These are phyloP conservation scores for Suillus bovinus DNA, from an alignment of 768 basidiomycete species.

Conservation along the genomic window DNA sequence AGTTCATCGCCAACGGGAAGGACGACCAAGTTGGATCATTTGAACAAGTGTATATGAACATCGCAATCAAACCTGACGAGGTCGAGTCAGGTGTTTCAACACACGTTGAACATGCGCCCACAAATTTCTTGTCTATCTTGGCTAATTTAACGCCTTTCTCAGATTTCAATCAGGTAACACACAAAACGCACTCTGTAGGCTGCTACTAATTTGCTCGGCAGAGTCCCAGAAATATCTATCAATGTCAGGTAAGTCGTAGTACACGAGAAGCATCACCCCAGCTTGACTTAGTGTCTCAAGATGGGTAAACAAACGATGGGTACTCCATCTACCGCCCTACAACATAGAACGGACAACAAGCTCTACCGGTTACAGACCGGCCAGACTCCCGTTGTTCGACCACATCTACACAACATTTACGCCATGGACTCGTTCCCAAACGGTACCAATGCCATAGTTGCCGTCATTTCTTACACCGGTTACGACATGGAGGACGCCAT, in stretches of 20 bases:
- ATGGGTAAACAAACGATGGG: constrained; percentile 99
- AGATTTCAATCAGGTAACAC: constrained; percentile 91
- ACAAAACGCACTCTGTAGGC: constrained; percentile 2
- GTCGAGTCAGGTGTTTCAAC: constrained; percentile 75
- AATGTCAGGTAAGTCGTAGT: constrained; percentile 70
- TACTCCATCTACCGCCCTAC: constrained; percentile 89
- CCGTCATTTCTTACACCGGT: constrained; percentile 99
- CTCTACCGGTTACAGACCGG: constrained; percentile 94
- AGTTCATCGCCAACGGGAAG: constrained; percentile 80
- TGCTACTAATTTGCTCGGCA: constrained; percentile 28
- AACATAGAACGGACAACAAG: constrained; percentile 97
- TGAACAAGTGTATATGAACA: constrained; percentile 99
- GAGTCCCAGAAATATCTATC: constrained; percentile 91
- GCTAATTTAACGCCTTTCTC: constrained; percentile 99
- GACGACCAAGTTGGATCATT: constrained; percentile 94
- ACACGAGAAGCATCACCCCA: not conserved
- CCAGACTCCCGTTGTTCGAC: constrained; percentile 93
- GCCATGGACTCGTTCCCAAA: constrained; percentile 99
- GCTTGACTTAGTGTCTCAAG: constrained; percentile 38
- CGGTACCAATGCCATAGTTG: constrained; percentile 96
- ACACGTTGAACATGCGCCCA: constrained; percentile 93
- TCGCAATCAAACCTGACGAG: constrained; percentile 88
- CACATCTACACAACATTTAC: constrained; percentile 87
- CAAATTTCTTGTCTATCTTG: constrained; percentile 93
- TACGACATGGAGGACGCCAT: constrained; percentile 99